Conservation (phyloP, 768 basidiomycete genomes). For the Gautieria morchelliformis region DNA sequence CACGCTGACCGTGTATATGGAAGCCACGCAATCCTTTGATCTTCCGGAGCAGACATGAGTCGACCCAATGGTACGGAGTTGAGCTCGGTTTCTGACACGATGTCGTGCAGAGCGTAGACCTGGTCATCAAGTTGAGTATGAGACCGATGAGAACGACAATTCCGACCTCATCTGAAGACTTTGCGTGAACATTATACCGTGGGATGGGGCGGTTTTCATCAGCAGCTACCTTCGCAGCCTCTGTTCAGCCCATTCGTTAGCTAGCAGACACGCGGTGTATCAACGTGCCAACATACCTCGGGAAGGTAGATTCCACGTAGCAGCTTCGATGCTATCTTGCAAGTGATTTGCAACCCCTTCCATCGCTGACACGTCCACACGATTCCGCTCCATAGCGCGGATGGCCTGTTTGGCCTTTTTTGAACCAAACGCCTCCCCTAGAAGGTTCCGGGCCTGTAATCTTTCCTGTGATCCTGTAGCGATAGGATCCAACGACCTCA, state of each 20-base stretch:
- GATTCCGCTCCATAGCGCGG: constrained; percentile 77
- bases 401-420: constrained; percentile 88
- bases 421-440: constrained; percentile 91
- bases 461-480: constrained; percentile 44
- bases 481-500: constrained; percentile 50
- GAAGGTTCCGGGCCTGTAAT: constrained; percentile 56
- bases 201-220: constrained; percentile 71
- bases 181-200: constrained; percentile 55
- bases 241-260: constrained; percentile 26
- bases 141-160: not conserved
- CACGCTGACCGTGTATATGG: constrained; percentile 57
- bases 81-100: constrained; percentile 79
- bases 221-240: constrained; percentile 54
- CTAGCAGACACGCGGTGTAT: not conserved
- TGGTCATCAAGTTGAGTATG: constrained; percentile 1
- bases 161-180: constrained; percentile 50
- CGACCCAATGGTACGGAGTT: constrained; percentile 50
- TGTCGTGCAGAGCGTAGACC: constrained; percentile 59
- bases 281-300: constrained; percentile 36
- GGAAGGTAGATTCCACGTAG: constrained; percentile 58
- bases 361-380: constrained; percentile 84
- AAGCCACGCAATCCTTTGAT: constrained; percentile 42
- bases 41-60: constrained; percentile 41
- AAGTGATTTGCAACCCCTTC: constrained; percentile 72
- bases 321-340: constrained; percentile 73